Evolutionary conservation across 495 filamentous ascomycete genomes (phyloP), one percentile per base, ranked within the genome.

Genomic region (Halenospora varia): DNA sequence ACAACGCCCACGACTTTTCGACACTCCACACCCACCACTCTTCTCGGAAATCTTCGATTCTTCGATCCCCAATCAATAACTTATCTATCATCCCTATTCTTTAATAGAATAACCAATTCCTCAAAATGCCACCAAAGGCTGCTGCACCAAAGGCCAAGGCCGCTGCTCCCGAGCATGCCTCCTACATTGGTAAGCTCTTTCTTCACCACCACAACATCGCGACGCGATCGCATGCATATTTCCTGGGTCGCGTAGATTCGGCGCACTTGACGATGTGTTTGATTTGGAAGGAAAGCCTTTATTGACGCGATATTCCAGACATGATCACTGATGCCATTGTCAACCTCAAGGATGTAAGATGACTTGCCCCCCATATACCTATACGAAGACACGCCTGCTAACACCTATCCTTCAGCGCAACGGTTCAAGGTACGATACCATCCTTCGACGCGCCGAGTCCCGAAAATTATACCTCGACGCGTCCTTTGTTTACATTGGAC

Each of bases 311-410:
- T 77, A 77, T 75, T 49, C 4, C n/a, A 63, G 64, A 61, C 40
- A 82, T 87, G 84, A 85, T 87, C 72, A 83, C 81, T 71, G 83
- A 85, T 73, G 84, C 84, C 53, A 86, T 87, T 67, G 61, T 83
- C 62, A 62, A 57, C 49, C 22, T 66, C 6, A 66, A 66, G 55
- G 80, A 78, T 71, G 83, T 87, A 73, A 78, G 83, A 85, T 69
- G 62, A 56, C 62, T 42, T 42, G 1, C 11, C 18, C 19, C 25
- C 19, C n/a, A n/a, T n/a, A n/a, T n/a, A n/a, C n/a, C n/a, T n/a
- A 17, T 20, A 17, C 2, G 15, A 17, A 3, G 24, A 18, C 2
- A 25, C 35, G 11, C 24, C 66, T 48, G 66, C 58, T 54, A 51
- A 59, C 51, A 57, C 35, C 26, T 25, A 42, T 9, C 23, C 41